Base-by-base conservation (phyloP, 2,329 filamentous ascomycete genomes). In the Berkeleyomyces basicola region DNA sequence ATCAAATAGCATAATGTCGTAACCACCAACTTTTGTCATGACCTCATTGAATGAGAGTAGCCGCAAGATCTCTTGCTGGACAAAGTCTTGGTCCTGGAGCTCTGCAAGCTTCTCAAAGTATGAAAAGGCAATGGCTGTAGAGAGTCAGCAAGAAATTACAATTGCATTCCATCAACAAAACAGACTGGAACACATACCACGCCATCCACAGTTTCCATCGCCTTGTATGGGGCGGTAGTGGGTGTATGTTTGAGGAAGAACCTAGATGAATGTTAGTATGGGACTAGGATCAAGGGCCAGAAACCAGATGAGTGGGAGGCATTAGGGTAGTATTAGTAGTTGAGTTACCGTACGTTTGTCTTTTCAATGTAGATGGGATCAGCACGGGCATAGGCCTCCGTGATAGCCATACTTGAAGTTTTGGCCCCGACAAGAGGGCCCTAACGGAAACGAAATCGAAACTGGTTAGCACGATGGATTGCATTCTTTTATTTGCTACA, bases 131-230 rank as follows among this genome's bases (percentile, higher is more conserved):
- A 96, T 87, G 60, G 92, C 93, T 97, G 72, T 43, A 65, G 46
- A 55, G 44, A 65, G 64, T 53, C 16, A 64, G 61, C 39, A n/a
- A 59, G 11, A 16, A 33, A 3, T 2, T 37, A 55, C 4, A 39
- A 9, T 61, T 40, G 44, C 49, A 14, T 37, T 36, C 14, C 6
- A 31, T 51, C n/a, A 9, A 23, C 3, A 57, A 46, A 63, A 61
- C 59, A 64, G 57, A 61, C 39, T 46, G 61, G 67, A 67, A 14
- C 68, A 76, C 85, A 77, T 79, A 96, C 92, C 93, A 86, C 92
- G 83, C 92, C 93, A 97, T 70, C 92, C 93, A 74, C 93, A 97
- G 72, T 95, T 95, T 64, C 93, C 93, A 75, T 97, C 92, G 61
- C 93, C 92, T 73, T 87, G 85, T 72, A 96, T 84, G 9, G 86